These are phyloP conservation scores for Fusarium dimerum DNA, from an alignment of 2,329 filamentous ascomycete genomes.

Conservation along the genomic window DNA sequence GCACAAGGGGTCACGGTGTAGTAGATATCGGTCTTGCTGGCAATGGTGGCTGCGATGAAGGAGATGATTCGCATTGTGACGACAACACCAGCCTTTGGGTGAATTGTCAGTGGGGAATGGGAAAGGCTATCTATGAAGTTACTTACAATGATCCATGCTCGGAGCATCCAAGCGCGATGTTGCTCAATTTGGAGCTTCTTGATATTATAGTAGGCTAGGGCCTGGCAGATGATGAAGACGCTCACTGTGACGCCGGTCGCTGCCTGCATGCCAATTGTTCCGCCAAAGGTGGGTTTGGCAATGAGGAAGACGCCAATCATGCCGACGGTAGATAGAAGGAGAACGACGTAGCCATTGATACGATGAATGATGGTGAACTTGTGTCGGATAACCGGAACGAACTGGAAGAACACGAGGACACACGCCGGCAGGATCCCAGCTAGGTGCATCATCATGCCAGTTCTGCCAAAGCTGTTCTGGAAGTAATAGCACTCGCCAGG, in stretches of 20 bases:
- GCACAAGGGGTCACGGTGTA: slow-evolving; percentile 43
- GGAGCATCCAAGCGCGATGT: slow-evolving; percentile 65
- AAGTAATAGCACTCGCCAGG: slow-evolving; percentile 47
- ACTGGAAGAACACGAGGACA: slow-evolving; percentile 49
- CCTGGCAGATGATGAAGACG: slow-evolving; percentile 44
- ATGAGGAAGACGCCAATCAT: slow-evolving; percentile 57
- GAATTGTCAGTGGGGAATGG: neutral
- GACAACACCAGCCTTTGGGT: slow-evolving; percentile 44
- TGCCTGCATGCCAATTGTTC: slow-evolving; percentile 50
- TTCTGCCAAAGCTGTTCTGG: slow-evolving; percentile 16
- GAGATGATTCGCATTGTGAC: slow-evolving; percentile 54
- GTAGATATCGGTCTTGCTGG: slow-evolving; percentile 32
- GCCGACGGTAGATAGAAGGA: slow-evolving; percentile 47
- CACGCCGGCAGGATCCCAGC: slow-evolving; percentile 45
- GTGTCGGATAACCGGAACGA: slow-evolving; percentile 49
- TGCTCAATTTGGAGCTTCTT: slow-evolving; percentile 63
- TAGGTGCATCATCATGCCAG: slow-evolving; percentile 50
- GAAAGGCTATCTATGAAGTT: neutral
- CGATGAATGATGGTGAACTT: slow-evolving; percentile 56
- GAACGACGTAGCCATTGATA: slow-evolving; percentile 58
- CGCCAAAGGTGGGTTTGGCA: slow-evolving; percentile 52
- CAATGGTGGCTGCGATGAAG: slow-evolving; percentile 41
- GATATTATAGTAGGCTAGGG: slow-evolving; percentile 56
- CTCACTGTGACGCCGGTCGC: slow-evolving; percentile 46
- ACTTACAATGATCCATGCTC: slow-evolving; percentile 52